Conservation (phyloP, 2,329 filamentous ascomycete genomes). For the Colletotrichum ledebouriae region DNA sequence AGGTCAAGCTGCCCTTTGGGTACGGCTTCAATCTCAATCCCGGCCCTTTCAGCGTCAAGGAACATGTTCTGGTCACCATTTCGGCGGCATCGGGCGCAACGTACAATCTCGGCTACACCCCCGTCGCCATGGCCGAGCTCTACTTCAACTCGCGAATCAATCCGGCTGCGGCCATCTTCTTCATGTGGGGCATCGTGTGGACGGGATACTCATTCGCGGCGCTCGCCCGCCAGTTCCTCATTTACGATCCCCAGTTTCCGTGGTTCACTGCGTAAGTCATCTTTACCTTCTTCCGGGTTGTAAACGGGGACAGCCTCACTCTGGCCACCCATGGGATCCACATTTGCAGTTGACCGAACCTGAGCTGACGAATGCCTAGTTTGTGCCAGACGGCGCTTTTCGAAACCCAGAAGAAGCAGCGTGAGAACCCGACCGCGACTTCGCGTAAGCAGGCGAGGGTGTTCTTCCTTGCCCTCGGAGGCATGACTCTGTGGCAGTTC, state of each 20-base stretch:
- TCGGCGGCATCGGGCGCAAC: slow-evolving; percentile 66
- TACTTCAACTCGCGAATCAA: slow-evolving; percentile 68
- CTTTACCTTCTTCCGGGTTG: too few relatives aligned
- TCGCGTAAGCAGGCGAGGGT: slow-evolving; percentile 68
- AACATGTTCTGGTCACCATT: slow-evolving; percentile 63
- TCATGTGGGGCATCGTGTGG: slow-evolving; percentile 70
- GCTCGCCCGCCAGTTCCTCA: slow-evolving; percentile 67
- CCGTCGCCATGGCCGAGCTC: slow-evolving; percentile 61
- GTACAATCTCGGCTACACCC: slow-evolving; percentile 54
- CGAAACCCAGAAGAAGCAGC: slow-evolving; percentile 67
- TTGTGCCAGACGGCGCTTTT: slow-evolving; percentile 70
- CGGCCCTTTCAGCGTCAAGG: slow-evolving; percentile 60
- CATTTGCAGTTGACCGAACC: not conserved
- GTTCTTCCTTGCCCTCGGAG: slow-evolving; percentile 67
- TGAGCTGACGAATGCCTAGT: slow-evolving; percentile 37
- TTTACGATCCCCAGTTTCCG: slow-evolving; percentile 67
- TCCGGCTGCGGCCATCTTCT: slow-evolving; percentile 67
- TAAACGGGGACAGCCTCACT: not conserved
- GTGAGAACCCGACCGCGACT: slow-evolving; percentile 61
- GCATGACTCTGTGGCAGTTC: slow-evolving; percentile 55
- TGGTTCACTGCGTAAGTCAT: slow-evolving; percentile 34
- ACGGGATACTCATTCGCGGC: slow-evolving; percentile 71
- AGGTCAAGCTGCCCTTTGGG: slow-evolving; percentile 60
- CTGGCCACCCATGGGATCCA: not conserved
- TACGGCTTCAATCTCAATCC: slow-evolving; percentile 65